Conservation (phyloP, 805 yeast species). For the Candida ipomoeae region DNA sequence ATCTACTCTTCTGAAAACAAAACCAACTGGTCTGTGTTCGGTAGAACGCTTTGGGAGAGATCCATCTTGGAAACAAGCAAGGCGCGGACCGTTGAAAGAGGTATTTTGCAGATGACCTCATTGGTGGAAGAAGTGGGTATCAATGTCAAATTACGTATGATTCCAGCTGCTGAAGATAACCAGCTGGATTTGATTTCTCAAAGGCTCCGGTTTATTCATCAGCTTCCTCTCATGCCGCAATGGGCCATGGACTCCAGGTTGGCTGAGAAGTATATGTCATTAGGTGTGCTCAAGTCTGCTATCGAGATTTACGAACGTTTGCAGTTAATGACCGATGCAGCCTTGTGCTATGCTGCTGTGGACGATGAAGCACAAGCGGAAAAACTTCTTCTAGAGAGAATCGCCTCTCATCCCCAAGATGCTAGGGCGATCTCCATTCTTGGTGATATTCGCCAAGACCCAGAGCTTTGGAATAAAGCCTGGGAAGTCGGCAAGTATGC, state of each 20-base stretch:
- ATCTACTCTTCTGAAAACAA: conserved; percentile 43
- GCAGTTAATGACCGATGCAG: conserved; percentile 73
- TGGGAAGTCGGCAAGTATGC: conserved; percentile 85
- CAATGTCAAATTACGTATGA: conserved; percentile 50
- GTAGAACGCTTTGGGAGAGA: conserved; percentile 86
- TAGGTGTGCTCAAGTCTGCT: conserved; percentile 85
- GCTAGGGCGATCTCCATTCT: conserved; percentile 79
- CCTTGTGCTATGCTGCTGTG: conserved; percentile 83
- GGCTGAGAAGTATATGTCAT: conserved; percentile 81
- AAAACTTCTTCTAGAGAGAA: conserved; percentile 49
- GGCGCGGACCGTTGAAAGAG: conserved; percentile 88
- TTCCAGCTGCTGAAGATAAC: conserved; percentile 41
- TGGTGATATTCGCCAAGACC: conserved; percentile 82
- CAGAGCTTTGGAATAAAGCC: conserved; percentile 72
- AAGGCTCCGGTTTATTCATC: conserved; percentile 67
- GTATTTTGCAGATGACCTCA: conserved; percentile 87
- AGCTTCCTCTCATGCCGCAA: conserved; percentile 71
- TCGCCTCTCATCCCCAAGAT: conserved; percentile 60
- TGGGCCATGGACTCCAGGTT: conserved; percentile 80
- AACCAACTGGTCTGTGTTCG: conserved; percentile 72
- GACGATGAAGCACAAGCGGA: conserved; percentile 71
- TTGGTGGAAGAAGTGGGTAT: conserved; percentile 84
- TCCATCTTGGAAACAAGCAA: conserved; percentile 75
- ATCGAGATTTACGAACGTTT: conserved; percentile 82
- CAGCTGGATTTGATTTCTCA: conserved; percentile 38